A percentile compares a stretch with the other conserved stretches of the same genome.
Conservation (phyloP, 495 filamentous ascomycete species). For the Xylaria venustula region DNA sequence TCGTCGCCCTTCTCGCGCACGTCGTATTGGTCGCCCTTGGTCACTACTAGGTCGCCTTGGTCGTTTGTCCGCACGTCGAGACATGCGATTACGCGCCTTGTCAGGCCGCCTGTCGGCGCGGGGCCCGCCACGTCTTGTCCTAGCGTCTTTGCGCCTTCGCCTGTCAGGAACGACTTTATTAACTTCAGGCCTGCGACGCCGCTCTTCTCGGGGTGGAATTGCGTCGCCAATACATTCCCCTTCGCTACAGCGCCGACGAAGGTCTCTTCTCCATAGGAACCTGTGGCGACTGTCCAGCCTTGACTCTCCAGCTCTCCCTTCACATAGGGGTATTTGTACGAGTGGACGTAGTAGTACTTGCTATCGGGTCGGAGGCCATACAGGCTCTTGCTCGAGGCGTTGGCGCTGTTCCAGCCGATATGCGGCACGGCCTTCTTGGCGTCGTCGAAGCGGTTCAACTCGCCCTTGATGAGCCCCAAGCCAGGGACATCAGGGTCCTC, state of each 20-base stretch:
- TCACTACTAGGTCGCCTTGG: conserved; percentile 90
- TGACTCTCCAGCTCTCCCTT: conserved; percentile 67
- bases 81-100: conserved; percentile 88
- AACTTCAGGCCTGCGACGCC: conserved; percentile 83
- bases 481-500: conserved; percentile 71
- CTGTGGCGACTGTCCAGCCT: conserved; percentile 88
- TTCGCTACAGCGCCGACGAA: conserved; percentile 89
- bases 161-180: conserved; percentile 79
- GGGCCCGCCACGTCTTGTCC: conserved; percentile 19
- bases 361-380: conserved; percentile 75
- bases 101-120: conserved; percentile 61
- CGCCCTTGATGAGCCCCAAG: conserved; percentile 68
- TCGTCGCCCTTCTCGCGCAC: conserved; percentile 88
- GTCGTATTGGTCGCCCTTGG: conserved; percentile 98
- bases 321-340: conserved; percentile 79
- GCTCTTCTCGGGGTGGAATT: conserved; percentile 98
- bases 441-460: conserved; percentile 74
- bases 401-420: conserved; percentile 95
- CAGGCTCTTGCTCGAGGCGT: conserved; percentile 50
- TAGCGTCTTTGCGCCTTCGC: conserved; percentile 50
- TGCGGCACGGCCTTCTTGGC: conserved; percentile 85
- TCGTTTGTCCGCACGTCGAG: conserved; percentile 97
- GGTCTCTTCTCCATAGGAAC: conserved; percentile 80
- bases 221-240: conserved; percentile 83
- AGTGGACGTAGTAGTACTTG: conserved; percentile 99